Evolutionary conservation across 192 early-diverging fungal genomes (phyloP), one percentile per base, ranked within the genome.

Genomic region (Radiomyces spectabilis): DNA sequence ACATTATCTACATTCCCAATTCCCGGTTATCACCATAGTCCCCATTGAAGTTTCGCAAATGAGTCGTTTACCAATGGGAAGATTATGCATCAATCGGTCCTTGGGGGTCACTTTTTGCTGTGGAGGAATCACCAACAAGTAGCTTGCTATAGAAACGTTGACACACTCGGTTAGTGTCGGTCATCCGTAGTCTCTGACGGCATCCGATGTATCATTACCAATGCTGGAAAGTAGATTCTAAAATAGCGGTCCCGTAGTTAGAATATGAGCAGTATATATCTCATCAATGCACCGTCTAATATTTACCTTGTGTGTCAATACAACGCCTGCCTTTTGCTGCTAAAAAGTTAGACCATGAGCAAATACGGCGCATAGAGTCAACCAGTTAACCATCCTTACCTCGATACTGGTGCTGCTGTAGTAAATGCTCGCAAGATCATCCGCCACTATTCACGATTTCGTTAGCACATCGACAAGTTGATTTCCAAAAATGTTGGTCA

Each of bases 241-340:
- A n/a, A n/a, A n/a, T n/a, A n/a, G n/a, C n/a, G n/a, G 16, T 53
- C 41, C 51, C 41, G 33, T 37, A 25, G 1, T 13, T 2, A 24
- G 8, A 29, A 32, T n/a, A 35, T 12, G 7, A 21, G n/a, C 38
- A 31, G 5, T 16, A 41, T 26, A 65, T 13, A 19, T n/a, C 22
- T 16, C n/a, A n/a, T 4, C 9, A 24, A 41, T 34, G 41, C 32
- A 3, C 7, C 29, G n/a, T 30, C 10, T 48, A 40, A 34, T 37
- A 57, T 37, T 44, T 62, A 66, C 71, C 54, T 51, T 60, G 10
- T 73, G 71, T 35, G 63, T 66, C 21, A 73, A 26, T 25, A 61
- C 43, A 12, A 60, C 65, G 27, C 65, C 65, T 26, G 40, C 27
- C 29, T 56, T 59, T 19, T 52, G 16, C 26, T 33, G 26, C 53